Percentiles rank a stretch among this genome's conserved stretches.
These are phyloP conservation scores for Microsporum ferrugineum DNA, from an alignment of 2,329 filamentous ascomycete genomes.

Conservation along the genomic window DNA sequence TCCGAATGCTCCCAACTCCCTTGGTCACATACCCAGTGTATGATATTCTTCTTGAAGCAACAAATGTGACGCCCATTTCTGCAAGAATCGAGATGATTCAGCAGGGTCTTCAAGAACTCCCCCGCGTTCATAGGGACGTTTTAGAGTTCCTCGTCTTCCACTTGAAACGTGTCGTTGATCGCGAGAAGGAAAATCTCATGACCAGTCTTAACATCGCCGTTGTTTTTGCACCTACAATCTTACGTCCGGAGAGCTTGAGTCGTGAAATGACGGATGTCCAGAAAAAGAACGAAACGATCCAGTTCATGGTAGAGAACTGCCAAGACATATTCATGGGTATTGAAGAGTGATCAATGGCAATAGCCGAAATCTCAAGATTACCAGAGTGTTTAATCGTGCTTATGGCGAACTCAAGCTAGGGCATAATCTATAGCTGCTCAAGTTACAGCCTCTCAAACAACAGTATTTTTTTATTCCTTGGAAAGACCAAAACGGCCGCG, in stretches of 20 bases:
- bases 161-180: constrained; percentile 70
- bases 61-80: constrained; percentile 50
- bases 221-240: constrained; percentile 94
- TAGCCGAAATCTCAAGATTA: not conserved
- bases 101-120: constrained; percentile 64
- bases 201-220: constrained; percentile 91
- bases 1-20: constrained; percentile 80
- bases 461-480: not conserved
- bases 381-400: not conserved
- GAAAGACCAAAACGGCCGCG: not conserved
- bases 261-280: constrained; percentile 95
- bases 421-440: not conserved
- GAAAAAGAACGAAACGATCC: constrained; percentile 79
- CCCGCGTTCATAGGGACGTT: constrained; percentile 72
- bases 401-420: not conserved
- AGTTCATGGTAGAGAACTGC: constrained; percentile 86
- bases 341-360: not conserved
- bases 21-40: constrained; percentile 89
- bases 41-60: constrained; percentile 65
- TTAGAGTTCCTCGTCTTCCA: constrained; percentile 93
- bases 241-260: constrained; percentile 80
- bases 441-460: not conserved
- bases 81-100: constrained; percentile 62
- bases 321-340: constrained; percentile 57
- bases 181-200: constrained; percentile 85